Base-by-base conservation (phyloP, 139 green algal genomes). In the Auxenochlorella pyrenoidosa region DNA sequence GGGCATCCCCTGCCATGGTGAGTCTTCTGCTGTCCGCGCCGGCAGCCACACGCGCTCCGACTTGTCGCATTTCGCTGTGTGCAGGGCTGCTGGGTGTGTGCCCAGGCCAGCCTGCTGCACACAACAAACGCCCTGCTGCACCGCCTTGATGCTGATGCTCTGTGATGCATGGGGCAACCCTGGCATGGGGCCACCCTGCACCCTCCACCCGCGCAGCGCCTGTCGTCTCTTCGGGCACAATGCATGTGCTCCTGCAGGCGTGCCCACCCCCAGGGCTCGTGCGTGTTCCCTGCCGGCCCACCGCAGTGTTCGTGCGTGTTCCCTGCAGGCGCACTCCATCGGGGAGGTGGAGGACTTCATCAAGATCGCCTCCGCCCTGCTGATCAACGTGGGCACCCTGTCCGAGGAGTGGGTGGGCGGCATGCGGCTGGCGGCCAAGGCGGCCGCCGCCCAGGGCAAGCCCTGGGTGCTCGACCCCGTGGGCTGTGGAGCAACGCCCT, bases 391-490 rank as follows among this genome's bases (percentile, higher is more conserved):
- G 82, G 95, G 95, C 43, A 97, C 95, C 0, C 88, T 97, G 0
- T 90, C 76, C 19, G 54, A 75, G 40, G 92, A 94, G 19, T 96
- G 93, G 82, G 73, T 89, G 22, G 83, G 78, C 2, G 77, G 86
- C 16, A 97, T 96, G 92, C 92, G 94, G 82, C 87, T 95, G 47
- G 93, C 93, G 19, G 93, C 93, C 0, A 88, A 91, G 34, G 44
- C 87, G 71, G 93, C 94, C 0, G 86, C 90, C 26, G 83, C 88
- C 19, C 43, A 91, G 28, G 87, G 89, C 65, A 97, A 95, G 81
- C 94, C 94, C 0, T 97, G 95, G 95, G 94, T 97, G 71, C 89
- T 98, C 32, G 95, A 98, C 88, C 95, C 95, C 21, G 95, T 98
- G 6, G 95, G 90, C 3, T 95, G 93, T 70, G 95, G 95, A 16